Percentiles rank a stretch among this genome's conserved stretches.
Conservation (phyloP, 768 basidiomycete genomes). For the Glaciozyma martinii region DNA sequence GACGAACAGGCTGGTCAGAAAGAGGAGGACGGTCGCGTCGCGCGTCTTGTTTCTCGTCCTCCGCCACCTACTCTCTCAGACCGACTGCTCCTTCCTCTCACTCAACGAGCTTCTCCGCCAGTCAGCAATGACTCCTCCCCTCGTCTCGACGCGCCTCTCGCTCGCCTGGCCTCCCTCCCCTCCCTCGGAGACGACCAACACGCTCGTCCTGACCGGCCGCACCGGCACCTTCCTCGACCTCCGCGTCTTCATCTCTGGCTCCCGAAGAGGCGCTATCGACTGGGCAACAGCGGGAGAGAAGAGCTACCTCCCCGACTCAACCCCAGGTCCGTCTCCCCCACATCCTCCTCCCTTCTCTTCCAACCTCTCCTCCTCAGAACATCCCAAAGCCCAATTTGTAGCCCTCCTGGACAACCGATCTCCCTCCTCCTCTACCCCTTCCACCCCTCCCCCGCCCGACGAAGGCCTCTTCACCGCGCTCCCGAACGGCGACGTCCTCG, state of each 20-base stretch:
- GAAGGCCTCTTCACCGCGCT: constrained; percentile 19
- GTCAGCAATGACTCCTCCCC: background rate
- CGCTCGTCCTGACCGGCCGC: constrained; percentile 15
- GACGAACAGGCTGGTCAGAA: too few relatives aligned
- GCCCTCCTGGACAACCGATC: constrained; percentile 23
- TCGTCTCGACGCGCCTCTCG: constrained; percentile 18
- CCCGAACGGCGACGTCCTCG: constrained; percentile 22
- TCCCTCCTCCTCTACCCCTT: background rate
- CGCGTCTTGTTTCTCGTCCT: too few relatives aligned
- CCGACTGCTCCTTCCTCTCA: too few relatives aligned
- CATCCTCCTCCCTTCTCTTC: background rate
- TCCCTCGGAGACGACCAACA: constrained; percentile 5
- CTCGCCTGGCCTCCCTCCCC: constrained; percentile 21
- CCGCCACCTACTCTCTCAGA: too few relatives aligned
- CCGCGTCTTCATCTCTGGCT: constrained; percentile 4
- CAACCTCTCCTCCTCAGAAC: background rate
- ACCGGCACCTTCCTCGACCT: constrained; percentile 25
- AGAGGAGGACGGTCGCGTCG: too few relatives aligned
- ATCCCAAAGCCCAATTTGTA: constrained; percentile 12
- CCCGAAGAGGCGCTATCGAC: background rate
- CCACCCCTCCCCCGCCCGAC: constrained; percentile 10
- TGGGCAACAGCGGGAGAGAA: constrained; percentile 30
- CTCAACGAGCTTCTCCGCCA: too few relatives aligned
- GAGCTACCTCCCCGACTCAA: background rate
- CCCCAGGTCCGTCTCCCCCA: constrained; percentile 6